Evolutionary conservation across 1,139 yeast genomes (phyloP), one percentile per base, ranked within the genome.

Genomic region (Taiozyma onychis): DNA sequence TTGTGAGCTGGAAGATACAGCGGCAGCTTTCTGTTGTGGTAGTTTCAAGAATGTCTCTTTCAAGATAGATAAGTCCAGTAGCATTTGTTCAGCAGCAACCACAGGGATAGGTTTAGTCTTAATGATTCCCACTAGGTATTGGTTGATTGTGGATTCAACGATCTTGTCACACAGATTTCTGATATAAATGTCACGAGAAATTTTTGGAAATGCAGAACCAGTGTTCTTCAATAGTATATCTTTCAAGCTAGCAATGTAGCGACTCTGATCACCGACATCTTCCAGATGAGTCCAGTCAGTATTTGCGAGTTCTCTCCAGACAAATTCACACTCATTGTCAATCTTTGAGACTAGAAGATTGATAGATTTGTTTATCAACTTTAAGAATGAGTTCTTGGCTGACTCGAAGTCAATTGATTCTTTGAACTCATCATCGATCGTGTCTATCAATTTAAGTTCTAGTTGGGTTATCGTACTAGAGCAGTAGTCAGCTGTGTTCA

Each of bases 401-500:
- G 66, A 63, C 35, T 83, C 88, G 60, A 89, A 83, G 41, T 75
- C 68, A 16, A 72, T 65, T 21, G 68, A 57, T 60, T 72, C 56
- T 54, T 70, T 59, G 44, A 66, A 65, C 54, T 72, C 58, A 26
- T 68, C 67, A 44, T 76, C 72, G 39, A 83, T 73, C 39, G 82
- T 68, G 22, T 76, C 77, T 13, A 69, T 64, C 47, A 93, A 69
- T 57, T 79, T 81, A 42, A 84, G 87, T 59, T 82, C 89, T 48
- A 93, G 71, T 63, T 93, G 97, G 21, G 76, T 77, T 3, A 85
- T 80, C 7, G 97, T 93, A 18, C 81, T 76, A 30, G 88, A 78
- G 54, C 96, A 84, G 66, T 91, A 93, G 63, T 93, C 97, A 1
- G 96, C 90, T 0, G 99, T 93, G 59, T 90, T 88, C 34, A 93